Conservation (phyloP, 1,139 yeast species). For the Tardiomyces digboiensis region DNA sequence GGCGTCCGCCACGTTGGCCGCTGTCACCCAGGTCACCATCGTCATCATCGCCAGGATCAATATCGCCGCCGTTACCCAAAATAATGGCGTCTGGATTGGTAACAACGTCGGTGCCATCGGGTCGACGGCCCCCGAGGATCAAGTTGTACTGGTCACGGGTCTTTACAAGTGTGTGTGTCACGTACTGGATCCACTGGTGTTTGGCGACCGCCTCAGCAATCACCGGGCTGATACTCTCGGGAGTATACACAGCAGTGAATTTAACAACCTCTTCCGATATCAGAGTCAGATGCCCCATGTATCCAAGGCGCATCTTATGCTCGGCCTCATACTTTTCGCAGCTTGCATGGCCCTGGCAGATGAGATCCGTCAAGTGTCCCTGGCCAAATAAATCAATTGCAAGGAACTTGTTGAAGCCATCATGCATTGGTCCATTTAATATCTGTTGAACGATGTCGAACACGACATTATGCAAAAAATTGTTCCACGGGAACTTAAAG, state of each 20-base stretch:
- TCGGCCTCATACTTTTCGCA: constrained; percentile 60
- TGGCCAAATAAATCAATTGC: constrained; percentile 80
- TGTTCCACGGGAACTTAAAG: constrained; percentile 95
- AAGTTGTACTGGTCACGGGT: constrained; percentile 94
- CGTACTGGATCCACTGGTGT: constrained; percentile 75
- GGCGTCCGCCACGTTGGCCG: constrained; percentile 15
- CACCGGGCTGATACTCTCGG: constrained; percentile 47
- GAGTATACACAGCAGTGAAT: constrained; percentile 69
- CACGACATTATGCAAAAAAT: constrained; percentile 93
- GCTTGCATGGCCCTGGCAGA: constrained; percentile 71
- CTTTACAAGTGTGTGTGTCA: constrained; percentile 72
- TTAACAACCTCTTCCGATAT: constrained; percentile 97
- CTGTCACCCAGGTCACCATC: constrained; percentile 34
- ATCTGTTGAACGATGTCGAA: constrained; percentile 97
- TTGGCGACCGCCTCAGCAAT: constrained; percentile 48
- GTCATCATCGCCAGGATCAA: constrained; percentile 28
- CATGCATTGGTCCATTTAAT: constrained; percentile 91
- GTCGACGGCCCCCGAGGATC: constrained; percentile 73
- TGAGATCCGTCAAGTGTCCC: constrained; percentile 68
- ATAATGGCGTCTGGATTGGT: constrained; percentile 27
- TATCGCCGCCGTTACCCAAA: constrained; percentile 18
- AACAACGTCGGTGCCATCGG: constrained; percentile 39
- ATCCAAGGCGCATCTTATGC: constrained; percentile 69
- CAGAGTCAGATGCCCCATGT: constrained; percentile 94
- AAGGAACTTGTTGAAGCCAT: constrained; percentile 78